Evolutionary conservation across 2,329 filamentous ascomycete species (phyloP).

Genomic region (Alternaria sp.): DNA sequence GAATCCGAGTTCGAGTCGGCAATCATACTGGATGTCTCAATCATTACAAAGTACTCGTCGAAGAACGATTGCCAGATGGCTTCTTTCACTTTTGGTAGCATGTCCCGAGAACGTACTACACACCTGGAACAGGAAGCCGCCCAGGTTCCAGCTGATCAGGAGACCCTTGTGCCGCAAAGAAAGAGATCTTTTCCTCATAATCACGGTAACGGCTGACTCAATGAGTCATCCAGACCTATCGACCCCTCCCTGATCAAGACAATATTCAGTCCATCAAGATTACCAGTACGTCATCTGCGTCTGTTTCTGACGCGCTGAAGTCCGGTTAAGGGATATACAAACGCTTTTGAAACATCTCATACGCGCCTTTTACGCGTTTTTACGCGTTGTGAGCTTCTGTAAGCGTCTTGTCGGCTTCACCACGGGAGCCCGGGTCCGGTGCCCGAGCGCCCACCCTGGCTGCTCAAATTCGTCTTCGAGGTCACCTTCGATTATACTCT

Average conservation of each 20-base stretch:
- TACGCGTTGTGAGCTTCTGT: background rate
- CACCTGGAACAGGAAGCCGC: background rate
- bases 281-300: background rate
- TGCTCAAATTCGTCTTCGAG: background rate
- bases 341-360: background rate
- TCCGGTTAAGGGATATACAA: background rate
- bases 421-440: constrained; percentile 5
- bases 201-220: background rate
- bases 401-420: constrained; percentile 10
- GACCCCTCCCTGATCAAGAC: background rate
- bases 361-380: background rate
- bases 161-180: background rate
- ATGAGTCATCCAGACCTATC: background rate
- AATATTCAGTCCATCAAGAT: background rate
- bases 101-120: background rate
- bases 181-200: background rate
- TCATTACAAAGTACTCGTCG: background rate
- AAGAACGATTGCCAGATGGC: background rate
- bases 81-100: background rate
- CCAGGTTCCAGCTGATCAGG: background rate
- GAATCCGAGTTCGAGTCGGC: background rate
- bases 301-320: background rate
- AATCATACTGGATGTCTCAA: background rate
- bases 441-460: background rate
- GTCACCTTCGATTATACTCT: background rate